A percentile compares a stretch with the other conserved stretches of the same genome.
phyloP scores from a whole-genome alignment of 1,139 yeast species.

The Magnusiomyces paraingens region DNA sequence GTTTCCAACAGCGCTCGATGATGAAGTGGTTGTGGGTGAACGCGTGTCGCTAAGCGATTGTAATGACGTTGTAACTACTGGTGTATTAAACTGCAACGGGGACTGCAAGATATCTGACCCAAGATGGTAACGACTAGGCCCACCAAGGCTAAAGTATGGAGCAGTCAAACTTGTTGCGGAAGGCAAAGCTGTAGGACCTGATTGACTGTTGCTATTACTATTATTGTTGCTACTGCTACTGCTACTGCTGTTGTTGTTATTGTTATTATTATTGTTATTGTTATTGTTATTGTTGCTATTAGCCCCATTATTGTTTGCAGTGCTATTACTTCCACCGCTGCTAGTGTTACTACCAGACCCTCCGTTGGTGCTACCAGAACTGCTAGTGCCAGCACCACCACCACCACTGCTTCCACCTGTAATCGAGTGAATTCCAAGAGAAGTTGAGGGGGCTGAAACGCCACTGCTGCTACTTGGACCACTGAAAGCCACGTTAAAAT shows the following conservation, averaged over 20 bases:
- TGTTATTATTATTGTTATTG: too few relatives aligned
- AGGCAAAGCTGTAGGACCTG: too few relatives aligned
- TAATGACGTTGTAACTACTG: constrained; percentile 24
- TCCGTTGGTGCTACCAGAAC: constrained; percentile 6
- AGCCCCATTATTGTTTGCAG: too few relatives aligned
- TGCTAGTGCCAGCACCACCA: constrained; percentile 1
- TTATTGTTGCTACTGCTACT: constrained; percentile 4
- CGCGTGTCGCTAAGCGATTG: constrained; percentile 18
- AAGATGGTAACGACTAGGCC: constrained; percentile 9
- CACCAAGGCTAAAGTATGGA: too few relatives aligned
- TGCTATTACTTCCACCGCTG: too few relatives aligned
- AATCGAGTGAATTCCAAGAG: neutral
- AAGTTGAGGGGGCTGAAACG: constrained; percentile 5
- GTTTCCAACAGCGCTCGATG: constrained; percentile 5
- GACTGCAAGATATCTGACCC: constrained; percentile 29
- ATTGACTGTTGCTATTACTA: too few relatives aligned
- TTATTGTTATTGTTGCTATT: too few relatives aligned
- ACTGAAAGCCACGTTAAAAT: constrained; percentile 17
- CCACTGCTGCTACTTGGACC: constrained; percentile 13
- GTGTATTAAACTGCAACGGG: constrained; percentile 32
- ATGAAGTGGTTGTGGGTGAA: constrained; percentile 7
- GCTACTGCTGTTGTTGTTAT: neutral
- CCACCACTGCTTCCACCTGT: constrained; percentile 6
- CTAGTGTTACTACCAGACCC: too few relatives aligned
- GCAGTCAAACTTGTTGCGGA: too few relatives aligned